Evolutionary conservation across 1,284 basidiomycete genomes (phyloP), one percentile per base, ranked within the genome.

Genomic region (Sporisorium scitamineum): DNA sequence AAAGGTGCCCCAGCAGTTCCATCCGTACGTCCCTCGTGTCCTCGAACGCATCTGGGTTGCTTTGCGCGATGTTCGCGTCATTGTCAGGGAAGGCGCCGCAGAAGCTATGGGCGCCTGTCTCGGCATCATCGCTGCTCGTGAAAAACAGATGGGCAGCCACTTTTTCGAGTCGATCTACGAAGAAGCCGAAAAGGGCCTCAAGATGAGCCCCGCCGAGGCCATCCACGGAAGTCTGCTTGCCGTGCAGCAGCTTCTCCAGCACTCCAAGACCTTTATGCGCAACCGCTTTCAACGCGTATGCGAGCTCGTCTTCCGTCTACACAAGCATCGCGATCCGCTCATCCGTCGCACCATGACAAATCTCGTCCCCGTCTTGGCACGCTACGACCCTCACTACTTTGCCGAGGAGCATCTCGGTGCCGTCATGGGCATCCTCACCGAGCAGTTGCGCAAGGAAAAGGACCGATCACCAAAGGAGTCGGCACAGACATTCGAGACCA

Each of bases 231-330:
- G 94, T 20, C 85, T 99, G 39, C 88, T 99, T 59, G 96, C 95
- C 13, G 94, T 95, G 85, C 91, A 94, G 57, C 94, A 97, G 83
- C 89, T 99, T 34, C 87, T 99, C 14, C 89, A 96, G 63, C 94
- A 97, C 85, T 95, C 94, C 37, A 94, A 94, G 76, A 94, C 95
- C 89, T 97, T 96, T 80, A 96, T 98, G 94, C 91, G 90, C 78
- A 93, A 96, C 71, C 92, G 91, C 53, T 97, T 95, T 83, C 87
- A 92, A 52, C 91, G 93, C 75, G 92, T 93, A 10, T 94, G 94
- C 71, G 95, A 98, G 74, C 92, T 94, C 76, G 94, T 98, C 55
- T 88, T 99, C 20, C 94, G 95, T 75, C 89, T 99, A 3, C 92
- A 94, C 81, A 96, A 94, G 86, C 92, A 94, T 0, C 90, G 90